These are phyloP conservation scores for Lumnitzera racemosa DNA, from an alignment of 345 rosid genomes.

Conservation along the genomic window DNA sequence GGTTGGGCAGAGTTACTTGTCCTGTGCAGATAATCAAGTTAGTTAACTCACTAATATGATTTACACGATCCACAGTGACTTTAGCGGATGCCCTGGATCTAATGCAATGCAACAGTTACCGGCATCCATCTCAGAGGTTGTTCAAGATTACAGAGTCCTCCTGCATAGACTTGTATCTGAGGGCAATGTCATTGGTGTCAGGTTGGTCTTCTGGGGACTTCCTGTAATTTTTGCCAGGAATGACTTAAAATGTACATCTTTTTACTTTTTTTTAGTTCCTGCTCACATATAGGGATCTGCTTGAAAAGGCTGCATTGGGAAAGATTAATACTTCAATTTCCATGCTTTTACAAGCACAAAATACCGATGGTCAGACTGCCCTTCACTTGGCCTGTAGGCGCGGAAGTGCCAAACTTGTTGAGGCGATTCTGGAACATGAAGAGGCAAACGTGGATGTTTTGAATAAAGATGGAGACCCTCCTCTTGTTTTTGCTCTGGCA, in stretches of 20 bases:
- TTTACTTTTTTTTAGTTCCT: slow-evolving; percentile 6
- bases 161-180: slow-evolving; percentile 71
- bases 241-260: slow-evolving; percentile 14
- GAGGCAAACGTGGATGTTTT: slow-evolving; percentile 77
- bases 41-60: not conserved
- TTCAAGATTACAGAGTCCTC: slow-evolving; percentile 47
- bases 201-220: slow-evolving; percentile 42
- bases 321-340: slow-evolving; percentile 38
- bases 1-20: not conserved
- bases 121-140: slow-evolving; percentile 36
- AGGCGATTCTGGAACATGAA: slow-evolving; percentile 54
- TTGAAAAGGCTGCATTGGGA: slow-evolving; percentile 65
- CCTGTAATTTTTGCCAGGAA: slow-evolving; percentile 6
- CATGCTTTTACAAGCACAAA: slow-evolving; percentile 70
- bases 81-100: slow-evolving; percentile 41
- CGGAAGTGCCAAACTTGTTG: slow-evolving; percentile 84
- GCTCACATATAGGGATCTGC: slow-evolving; percentile 50
- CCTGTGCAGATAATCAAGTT: not conserved
- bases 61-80: slow-evolving; percentile 35
- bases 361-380: slow-evolving; percentile 88
- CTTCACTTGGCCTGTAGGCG: slow-evolving; percentile 98
- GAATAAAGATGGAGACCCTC: slow-evolving; percentile 96
- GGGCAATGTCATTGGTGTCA: slow-evolving; percentile 71
- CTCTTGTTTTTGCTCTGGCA: slow-evolving; percentile 97
- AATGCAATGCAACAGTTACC: slow-evolving; percentile 44